Evolutionary conservation across 2,329 filamentous ascomycete genomes (phyloP).

Genomic region (Dendrostoma leiphaemia): DNA sequence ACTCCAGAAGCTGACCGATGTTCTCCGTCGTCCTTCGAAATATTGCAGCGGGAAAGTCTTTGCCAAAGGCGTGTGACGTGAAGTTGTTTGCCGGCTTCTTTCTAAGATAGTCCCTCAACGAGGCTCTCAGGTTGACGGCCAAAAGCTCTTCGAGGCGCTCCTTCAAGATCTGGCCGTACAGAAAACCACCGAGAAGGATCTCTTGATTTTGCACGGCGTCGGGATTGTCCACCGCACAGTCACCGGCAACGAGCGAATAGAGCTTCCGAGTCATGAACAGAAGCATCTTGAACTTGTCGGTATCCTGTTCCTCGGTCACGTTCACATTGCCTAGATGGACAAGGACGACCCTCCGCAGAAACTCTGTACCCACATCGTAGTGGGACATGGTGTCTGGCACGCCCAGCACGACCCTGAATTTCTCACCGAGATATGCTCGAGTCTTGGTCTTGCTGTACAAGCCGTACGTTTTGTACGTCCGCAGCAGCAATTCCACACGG

Average conservation of each 20-base stretch:
- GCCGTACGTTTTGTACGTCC: conserved; percentile 89
- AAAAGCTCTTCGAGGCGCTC: conserved; percentile 91
- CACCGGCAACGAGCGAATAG: conserved; percentile 87
- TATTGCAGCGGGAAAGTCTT: conserved; percentile 76
- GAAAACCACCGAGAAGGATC: conserved; percentile 85
- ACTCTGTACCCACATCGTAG: conserved; percentile 87
- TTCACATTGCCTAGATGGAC: conserved; percentile 86
- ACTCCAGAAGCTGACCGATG: conserved; percentile 81
- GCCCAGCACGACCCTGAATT: conserved; percentile 85
- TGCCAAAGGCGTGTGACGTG: conserved; percentile 71
- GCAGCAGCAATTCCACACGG: conserved; percentile 84
- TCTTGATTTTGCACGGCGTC: conserved; percentile 97
- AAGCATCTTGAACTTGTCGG: conserved; percentile 90
- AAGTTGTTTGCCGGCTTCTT: conserved; percentile 66
- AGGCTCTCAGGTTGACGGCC: conserved; percentile 46
- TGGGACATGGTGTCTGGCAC: conserved; percentile 82
- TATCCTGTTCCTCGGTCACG: conserved; percentile 79
- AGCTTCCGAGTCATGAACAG: conserved; percentile 96
- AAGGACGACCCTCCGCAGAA: conserved; percentile 83
- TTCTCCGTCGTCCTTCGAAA: conserved; percentile 84
- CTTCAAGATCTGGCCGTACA: conserved; percentile 95
- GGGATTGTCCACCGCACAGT: conserved; percentile 91
- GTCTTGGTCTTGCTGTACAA: conserved; percentile 81
- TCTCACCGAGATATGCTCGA: conserved; percentile 81
- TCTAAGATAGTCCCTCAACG: conserved; percentile 57